Base-by-base conservation (phyloP, 2,329 filamentous ascomycete species). In the Aspergillus phoenicis region DNA sequence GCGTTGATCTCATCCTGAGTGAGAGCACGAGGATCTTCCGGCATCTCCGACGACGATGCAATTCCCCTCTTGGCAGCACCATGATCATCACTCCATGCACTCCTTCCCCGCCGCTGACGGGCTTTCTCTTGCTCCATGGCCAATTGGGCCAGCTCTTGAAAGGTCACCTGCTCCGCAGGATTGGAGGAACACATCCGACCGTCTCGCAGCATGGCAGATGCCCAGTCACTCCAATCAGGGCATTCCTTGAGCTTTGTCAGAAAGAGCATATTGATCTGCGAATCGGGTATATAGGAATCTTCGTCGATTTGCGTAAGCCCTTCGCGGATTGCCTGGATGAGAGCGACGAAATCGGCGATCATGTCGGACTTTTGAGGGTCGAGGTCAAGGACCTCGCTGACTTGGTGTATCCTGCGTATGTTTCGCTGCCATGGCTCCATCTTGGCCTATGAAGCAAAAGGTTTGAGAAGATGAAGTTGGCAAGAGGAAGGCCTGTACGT, bases 1-100 rank as follows among this genome's bases (percentile, higher is more conserved):
- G 62, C 62, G 38, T 72, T 72, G 55, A 72, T 71, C 7, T 72
- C 69, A 36, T 69, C 65, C 55, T 72, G 70, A 15, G 66, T 68
- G 51, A 66, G 60, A 5, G 54, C 45, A 28, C 60, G 56, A 57
- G 61, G 28, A 13, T 60, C 39, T 28, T 41, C 22, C n/a, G 57
- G 24, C 6, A 54, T 22, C n/a, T 38, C 43, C 22, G 8, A 45
- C 22, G 49, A 38, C n/a, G 58, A 41, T 8, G 38, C n/a, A 49
- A 60, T 43, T 5, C 15, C 51, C 38, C 24, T 52, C 15, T 51
- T 55, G 8, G 52, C 51, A 5, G 52, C 45, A 15, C 39, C 47
- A 36, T 36, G 11, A 36, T 56, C 55, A 38, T 55, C 22, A 47
- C n/a, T 28, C 57, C 39, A 57, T 61, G 7, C 4, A 22, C 33